Percentiles rank a stretch among this genome's conserved stretches.
Evolutionary conservation across 139 green algal species (phyloP).

Genomic region (Axilococcus clingmanii): DNA sequence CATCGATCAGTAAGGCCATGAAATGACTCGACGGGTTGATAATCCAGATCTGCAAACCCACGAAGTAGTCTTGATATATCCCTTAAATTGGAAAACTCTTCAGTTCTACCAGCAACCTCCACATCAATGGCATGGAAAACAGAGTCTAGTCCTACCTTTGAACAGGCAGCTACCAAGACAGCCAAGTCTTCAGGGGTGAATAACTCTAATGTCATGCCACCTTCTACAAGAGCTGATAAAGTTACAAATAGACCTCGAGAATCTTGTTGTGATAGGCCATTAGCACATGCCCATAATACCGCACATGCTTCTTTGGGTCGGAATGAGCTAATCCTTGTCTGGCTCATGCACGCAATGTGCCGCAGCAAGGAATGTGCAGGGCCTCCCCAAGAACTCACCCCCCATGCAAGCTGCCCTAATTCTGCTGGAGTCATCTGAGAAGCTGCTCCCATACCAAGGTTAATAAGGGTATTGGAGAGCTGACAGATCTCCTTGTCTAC

Average conservation of each 20-base stretch:
- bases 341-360: background rate
- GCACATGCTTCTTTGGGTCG: conserved; percentile 11
- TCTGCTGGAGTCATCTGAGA: background rate
- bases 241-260: background rate
- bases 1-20: too few relatives aligned
- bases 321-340: conserved; percentile 1
- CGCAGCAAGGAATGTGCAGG: background rate
- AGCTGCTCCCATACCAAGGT: background rate
- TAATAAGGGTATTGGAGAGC: background rate
- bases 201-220: conserved; percentile 12
- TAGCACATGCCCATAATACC: conserved; percentile 17
- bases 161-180: too few relatives aligned
- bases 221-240: background rate
- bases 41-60: too few relatives aligned
- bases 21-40: too few relatives aligned
- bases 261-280: background rate
- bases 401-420: background rate
- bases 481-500: background rate
- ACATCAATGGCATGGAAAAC: conserved; percentile 1
- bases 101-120: background rate
- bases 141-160: conserved; percentile 2
- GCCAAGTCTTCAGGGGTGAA: conserved; percentile 13
- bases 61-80: too few relatives aligned
- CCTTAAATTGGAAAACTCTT: too few relatives aligned
- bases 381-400: background rate